Evolutionary conservation across 2,329 filamentous ascomycete species (phyloP), one percentile per base, ranked within the genome.

Genomic region (Stenocarpella maydis): DNA sequence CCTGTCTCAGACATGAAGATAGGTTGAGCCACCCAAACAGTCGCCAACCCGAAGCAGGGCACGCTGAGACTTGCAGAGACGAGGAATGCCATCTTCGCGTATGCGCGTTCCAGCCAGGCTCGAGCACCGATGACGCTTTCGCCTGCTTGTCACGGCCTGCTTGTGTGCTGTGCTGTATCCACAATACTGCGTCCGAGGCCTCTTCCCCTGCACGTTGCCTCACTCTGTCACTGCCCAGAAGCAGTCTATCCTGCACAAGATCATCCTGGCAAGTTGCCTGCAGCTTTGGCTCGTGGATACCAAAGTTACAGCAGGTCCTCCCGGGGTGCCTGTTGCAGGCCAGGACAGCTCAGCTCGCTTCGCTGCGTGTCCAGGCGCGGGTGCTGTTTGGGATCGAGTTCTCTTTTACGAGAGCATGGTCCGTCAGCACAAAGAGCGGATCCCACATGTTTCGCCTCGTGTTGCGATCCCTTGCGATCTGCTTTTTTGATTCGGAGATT

Each of bases 1-100:
- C 43, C 15, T 71, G 69, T 69, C 69, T 71, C 45, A 71, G 69
- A 71, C 69, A 71, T 65, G 37, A 34, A 12, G 12, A 64, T 31
- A 24, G 24, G 43, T 41, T 41, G 65, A 52, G 65, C 47, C 63
- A 58, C 50, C 43, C 53, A 24, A 50, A 68, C 53, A 68, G 37
- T 50, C 45, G 43, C 41, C 55, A 19, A 24, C n/a, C n/a, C n/a
- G n/a, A n/a, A n/a, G n/a, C n/a, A n/a, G n/a, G n/a, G 31, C 19
- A 47, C 24, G 9, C 47, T 34, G 31, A 45, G 55, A 50, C 55
- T 43, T 53, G 17, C 37, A 52, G 66, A 53, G 34, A 31, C n/a
- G 47, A 64, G 47, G 55, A 49, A 52, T 63, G 66, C 45, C 19
- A 28, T 53, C 28, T 26, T 49, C n/a, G 37, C 41, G 58, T 41